Conservation (phyloP, 805 yeast genomes). For the Candida ovalis region DNA sequence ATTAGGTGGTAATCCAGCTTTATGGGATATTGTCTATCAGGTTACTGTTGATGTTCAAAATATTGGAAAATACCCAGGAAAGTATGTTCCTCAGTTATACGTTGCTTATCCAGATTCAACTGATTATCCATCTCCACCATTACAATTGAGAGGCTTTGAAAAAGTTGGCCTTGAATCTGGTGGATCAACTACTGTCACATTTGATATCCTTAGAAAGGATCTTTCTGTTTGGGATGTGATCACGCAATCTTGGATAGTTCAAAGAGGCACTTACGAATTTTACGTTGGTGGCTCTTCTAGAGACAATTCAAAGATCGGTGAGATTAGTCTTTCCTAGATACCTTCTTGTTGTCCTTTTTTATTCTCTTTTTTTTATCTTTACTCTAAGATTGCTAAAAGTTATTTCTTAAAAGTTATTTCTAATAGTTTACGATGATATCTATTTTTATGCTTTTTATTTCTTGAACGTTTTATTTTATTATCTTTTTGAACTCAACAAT, state of each 20-base stretch:
- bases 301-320: background rate
- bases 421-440: background rate
- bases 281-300: slow-evolving; percentile 37
- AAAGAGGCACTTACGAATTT: slow-evolving; percentile 45
- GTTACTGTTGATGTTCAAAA: slow-evolving; percentile 37
- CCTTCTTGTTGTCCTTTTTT: background rate
- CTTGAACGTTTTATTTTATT: background rate
- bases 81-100: slow-evolving; percentile 42
- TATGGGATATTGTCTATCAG: slow-evolving; percentile 39
- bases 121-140: slow-evolving; percentile 34
- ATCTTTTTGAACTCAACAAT: background rate
- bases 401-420: background rate
- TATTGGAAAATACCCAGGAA: slow-evolving; percentile 37
- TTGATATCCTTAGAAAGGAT: background rate
- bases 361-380: background rate
- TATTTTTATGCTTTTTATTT: background rate
- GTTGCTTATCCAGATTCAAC: slow-evolving; percentile 35
- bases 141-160: slow-evolving; percentile 40
- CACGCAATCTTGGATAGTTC: slow-evolving; percentile 45
- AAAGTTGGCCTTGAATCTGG: slow-evolving; percentile 37
- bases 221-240: slow-evolving; percentile 47
- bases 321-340: background rate
- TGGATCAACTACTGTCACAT: slow-evolving; percentile 12
- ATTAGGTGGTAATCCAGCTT: slow-evolving; percentile 39
- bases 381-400: too few relatives aligned